Evolutionary conservation across 2,329 filamentous ascomycete genomes (phyloP), one percentile per base, ranked within the genome.

Genomic region (Leptographium galeiforme): DNA sequence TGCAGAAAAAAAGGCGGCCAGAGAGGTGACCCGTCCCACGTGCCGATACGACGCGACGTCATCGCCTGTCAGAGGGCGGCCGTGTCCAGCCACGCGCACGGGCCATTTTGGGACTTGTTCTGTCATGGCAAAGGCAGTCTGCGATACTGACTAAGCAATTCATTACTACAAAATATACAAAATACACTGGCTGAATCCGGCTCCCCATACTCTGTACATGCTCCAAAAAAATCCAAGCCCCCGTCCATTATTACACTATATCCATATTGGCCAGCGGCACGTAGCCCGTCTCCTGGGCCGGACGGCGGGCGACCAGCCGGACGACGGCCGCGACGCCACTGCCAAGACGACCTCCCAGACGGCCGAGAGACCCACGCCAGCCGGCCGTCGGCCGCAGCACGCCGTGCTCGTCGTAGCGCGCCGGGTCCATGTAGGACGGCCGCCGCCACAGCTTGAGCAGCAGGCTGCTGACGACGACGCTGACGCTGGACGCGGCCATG

Each of bases 401-500:
- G 36, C 74, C 72, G 53, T 78, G 78, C 59, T 77, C 75, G 59
- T 85, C 81, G 36, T 85, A 71, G 14, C 74, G 72, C 8, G 78
- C 78, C 59, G 86, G 80, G 47, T 87, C 80, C 87, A 97, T 91
- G 89, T 89, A 97, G 34, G 70, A 69, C 0, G 93, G 93, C 16
- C 90, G 75, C 57, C 74, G 79, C 90, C 91, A 97, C 65, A 88
- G 83, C 66, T 89, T 94, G 57, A 98, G 74, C 41, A 95, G 75
- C 53, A 98, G 71, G 60, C 84, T 89, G 66, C 84, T 90, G 6
- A 84, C 74, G 0, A 97, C 91, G 5, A 98, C 93, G 56, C 85
- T 93, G 48, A 98, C 89, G 59, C 85, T 91, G 55, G 86, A 93
- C 59, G 78, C 81, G 1, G 90, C 91, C 90, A 98, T 97, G 50